phyloP scores from a whole-genome alignment of 2,329 filamentous ascomycete species.

The Coleophoma eucalyptorum region DNA sequence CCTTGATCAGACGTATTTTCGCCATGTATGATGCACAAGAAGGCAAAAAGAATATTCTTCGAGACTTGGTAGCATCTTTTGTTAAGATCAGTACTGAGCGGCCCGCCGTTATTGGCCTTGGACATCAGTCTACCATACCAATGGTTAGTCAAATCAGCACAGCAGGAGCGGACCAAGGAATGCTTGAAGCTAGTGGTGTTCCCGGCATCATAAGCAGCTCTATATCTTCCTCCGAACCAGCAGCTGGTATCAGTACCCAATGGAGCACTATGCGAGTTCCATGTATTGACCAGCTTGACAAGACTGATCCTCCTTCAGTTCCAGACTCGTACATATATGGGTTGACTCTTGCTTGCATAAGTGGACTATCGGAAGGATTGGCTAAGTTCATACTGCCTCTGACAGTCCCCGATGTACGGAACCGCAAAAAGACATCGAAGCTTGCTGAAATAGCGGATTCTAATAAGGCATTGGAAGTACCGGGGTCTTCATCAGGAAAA shows the following conservation, averaged over 20 bases:
- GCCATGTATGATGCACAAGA: constrained; percentile 72
- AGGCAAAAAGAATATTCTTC: constrained; percentile 71
- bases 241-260: constrained; percentile 76
- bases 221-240: constrained; percentile 61
- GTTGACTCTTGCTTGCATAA: constrained; percentile 83
- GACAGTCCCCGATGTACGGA: constrained; percentile 71
- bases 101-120: constrained; percentile 81
- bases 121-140: constrained; percentile 83
- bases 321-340: constrained; percentile 95
- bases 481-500: constrained; percentile 12
- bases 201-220: constrained; percentile 80
- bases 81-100: constrained; percentile 93
- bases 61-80: constrained; percentile 80
- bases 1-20: constrained; percentile 76
- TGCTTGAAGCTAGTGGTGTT: constrained; percentile 83
- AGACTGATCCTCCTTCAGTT: constrained; percentile 74
- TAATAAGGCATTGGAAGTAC: constrained; percentile 15
- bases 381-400: constrained; percentile 91
- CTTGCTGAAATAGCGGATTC: constrained; percentile 15
- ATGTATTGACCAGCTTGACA: constrained; percentile 93
- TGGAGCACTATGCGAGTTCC: constrained; percentile 87
- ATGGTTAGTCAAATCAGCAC: constrained; percentile 53
- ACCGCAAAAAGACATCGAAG: constrained; percentile 39
- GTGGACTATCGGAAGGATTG: constrained; percentile 83
- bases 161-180: constrained; percentile 72